Base-by-base conservation (phyloP, 495 filamentous ascomycete genomes). In the Penicillium tannophilum region DNA sequence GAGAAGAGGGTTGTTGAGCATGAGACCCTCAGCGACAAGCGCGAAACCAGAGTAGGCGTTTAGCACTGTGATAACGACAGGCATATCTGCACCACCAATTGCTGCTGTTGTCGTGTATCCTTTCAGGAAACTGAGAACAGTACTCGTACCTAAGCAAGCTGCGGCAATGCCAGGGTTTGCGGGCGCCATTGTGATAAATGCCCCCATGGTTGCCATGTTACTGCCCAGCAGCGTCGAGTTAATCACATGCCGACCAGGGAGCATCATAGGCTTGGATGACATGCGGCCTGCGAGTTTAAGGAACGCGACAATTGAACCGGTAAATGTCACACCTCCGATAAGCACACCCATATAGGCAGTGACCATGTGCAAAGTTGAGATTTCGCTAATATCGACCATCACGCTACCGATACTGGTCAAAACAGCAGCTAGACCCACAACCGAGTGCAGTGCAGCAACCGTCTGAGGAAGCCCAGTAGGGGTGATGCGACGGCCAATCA, bases 11-110 rank as follows among this genome's bases (percentile, higher is more conserved):
- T 92, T 92, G 62, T 91, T 84, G n/a, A 93, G 81, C 90, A 93
- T 93, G 58, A 93, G 82, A 12, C 90, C 90, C 69, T 93, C 90
- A 0, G 90, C 89, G 1, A 93, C 88, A 33, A 93, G 75, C 0
- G 90, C 90, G 56, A 93, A 93, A 9, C 90, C 90, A 44, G 88
- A 91, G 64, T 92, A 93, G 4, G 90, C 90, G 65, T 93, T 93
- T 14, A 93, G 76, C 7, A 92, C 89, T 0, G 89, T 93, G 58
- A 93, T 92, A 19, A 92, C 90, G 17, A 93, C 90, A 16, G 90
- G 89, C 89, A 91, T 91, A 65, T 92, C 90, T 5, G 89, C 90
- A n/a, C 89, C 90, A 11, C 90, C 90, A 67, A 93, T 92, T 10
- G 88, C 89, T 33, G 90, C 78, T 0, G 90, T 93, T 2, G 90